Percentiles rank a stretch among this genome's conserved stretches.
These are phyloP conservation scores for Annulohypoxylon maeteangense DNA, from an alignment of 495 filamentous ascomycete species.

Conservation along the genomic window DNA sequence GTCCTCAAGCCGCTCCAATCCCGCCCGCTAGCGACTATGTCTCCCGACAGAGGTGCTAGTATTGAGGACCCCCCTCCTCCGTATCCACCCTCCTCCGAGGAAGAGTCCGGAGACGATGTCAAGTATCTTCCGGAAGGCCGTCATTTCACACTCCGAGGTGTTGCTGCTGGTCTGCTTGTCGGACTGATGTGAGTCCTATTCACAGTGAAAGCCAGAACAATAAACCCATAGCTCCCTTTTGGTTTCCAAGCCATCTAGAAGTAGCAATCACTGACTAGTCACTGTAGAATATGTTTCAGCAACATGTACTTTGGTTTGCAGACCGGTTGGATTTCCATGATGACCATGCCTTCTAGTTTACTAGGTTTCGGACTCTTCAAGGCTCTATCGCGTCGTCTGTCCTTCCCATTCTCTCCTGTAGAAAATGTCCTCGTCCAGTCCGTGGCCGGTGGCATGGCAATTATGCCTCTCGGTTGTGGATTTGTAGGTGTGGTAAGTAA, in stretches of 20 bases:
- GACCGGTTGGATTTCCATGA: constrained; percentile 75
- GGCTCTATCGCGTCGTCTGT: constrained; percentile 72
- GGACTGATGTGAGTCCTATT: constrained; percentile 56
- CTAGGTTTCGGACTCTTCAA: constrained; percentile 98
- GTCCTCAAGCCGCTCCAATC: constrained; percentile 2
- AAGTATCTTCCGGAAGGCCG: constrained; percentile 54
- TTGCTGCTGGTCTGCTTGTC: constrained; percentile 82
- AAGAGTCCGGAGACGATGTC: constrained; percentile 32
- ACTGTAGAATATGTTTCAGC: constrained; percentile 35
- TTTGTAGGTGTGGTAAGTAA: constrained; percentile 79
- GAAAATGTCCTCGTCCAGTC: constrained; percentile 99
- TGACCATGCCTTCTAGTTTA: constrained; percentile 88
- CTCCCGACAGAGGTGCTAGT: constrained; percentile 44
- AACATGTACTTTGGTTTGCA: constrained; percentile 89
- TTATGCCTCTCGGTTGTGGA: constrained; percentile 95
- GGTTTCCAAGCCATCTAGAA: background rate
- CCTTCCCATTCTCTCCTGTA: constrained; percentile 86
- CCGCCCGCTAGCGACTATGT: constrained; percentile 24
- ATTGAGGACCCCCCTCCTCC: constrained; percentile 23
- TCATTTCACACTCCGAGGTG: constrained; percentile 85
- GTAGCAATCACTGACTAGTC: constrained; percentile 3
- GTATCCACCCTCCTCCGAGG: constrained; percentile 25
- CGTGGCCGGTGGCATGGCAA: constrained; percentile 92
- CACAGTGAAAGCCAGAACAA: background rate
- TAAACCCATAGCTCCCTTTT: background rate